Percentiles rank a stretch among this genome's conserved stretches.
These are phyloP conservation scores for Chloranthus sessilifolius DNA, from an alignment of 164 flowering plant genomes.

Conservation along the genomic window DNA sequence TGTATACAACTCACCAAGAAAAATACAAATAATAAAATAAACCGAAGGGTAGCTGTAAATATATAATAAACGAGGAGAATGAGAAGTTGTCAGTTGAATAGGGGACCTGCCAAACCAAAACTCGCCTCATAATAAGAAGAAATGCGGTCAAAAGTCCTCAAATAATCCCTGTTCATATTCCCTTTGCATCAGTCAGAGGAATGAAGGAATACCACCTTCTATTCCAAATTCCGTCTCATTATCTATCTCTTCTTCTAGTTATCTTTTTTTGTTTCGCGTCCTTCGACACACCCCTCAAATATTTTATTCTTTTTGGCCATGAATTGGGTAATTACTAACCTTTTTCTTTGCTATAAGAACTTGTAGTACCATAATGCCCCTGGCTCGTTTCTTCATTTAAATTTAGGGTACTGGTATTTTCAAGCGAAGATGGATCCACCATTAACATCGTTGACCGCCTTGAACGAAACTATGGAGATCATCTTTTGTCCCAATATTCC, in stretches of 20 bases:
- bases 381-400: background rate
- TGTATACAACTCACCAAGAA: background rate
- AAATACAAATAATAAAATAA: background rate
- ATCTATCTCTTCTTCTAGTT: background rate
- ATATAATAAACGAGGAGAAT: constrained; percentile 5
- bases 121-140: constrained; percentile 26
- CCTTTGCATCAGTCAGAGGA: constrained; percentile 16
- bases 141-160: constrained; percentile 15
- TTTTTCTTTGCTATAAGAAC: background rate
- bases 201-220: constrained; percentile 19
- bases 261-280: background rate
- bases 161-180: background rate
- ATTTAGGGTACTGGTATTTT: no score
- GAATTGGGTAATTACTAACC: background rate
- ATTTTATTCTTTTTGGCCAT: background rate
- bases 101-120: constrained; percentile 28
- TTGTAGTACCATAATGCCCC: background rate
- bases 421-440: no score
- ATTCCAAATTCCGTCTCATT: constrained; percentile 15
- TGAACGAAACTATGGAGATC: no score
- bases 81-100: constrained; percentile 26
- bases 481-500: no score
- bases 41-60: background rate
- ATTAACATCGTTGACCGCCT: no score
- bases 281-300: no score